phyloP scores from a whole-genome alignment of 1,139 yeast species.

The Kluyveromyces sp. region DNA sequence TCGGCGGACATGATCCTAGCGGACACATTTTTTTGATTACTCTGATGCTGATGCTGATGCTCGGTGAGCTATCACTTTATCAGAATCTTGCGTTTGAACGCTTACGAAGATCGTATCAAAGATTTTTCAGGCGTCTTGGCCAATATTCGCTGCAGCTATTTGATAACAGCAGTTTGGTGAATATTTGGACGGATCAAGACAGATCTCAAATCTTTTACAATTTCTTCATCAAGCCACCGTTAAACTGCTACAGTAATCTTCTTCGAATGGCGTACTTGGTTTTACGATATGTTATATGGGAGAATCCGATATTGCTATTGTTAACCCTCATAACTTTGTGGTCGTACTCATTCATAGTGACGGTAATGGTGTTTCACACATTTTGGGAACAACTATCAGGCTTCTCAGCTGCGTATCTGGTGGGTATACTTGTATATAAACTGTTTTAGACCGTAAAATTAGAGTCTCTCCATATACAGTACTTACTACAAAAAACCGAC shows the following conservation, averaged over 20 bases:
- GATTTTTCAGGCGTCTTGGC: slow-evolving; percentile 1
- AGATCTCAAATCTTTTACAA: slow-evolving; percentile 5
- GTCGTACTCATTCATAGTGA: slow-evolving; percentile 85
- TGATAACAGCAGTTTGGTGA: slow-evolving; percentile 14
- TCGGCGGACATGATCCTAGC: slow-evolving; percentile 93
- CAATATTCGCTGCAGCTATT: slow-evolving; percentile 12
- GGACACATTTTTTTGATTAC: slow-evolving; percentile 85
- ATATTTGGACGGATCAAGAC: slow-evolving; percentile 14
- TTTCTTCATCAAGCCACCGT: slow-evolving; percentile 13
- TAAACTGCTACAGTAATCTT: slow-evolving; percentile 6
- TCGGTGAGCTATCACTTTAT: slow-evolving; percentile 54
- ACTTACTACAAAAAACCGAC: no score
- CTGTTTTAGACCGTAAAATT: background rate
- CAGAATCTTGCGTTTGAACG: slow-evolving; percentile 14
- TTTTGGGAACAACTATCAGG: slow-evolving; percentile 44
- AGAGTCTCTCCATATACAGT: no score
- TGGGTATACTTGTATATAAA: slow-evolving; percentile 16
- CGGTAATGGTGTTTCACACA: slow-evolving; percentile 81
- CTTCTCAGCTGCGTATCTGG: slow-evolving; percentile 24
- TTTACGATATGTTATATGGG: slow-evolving; percentile 24
- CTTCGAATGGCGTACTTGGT: slow-evolving; percentile 15
- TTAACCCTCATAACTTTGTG: slow-evolving; percentile 48
- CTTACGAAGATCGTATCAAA: slow-evolving; percentile 1
- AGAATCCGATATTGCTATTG: slow-evolving; percentile 42
- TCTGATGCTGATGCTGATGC: slow-evolving; percentile 61